These are phyloP conservation scores for Aspergillus pseudoglaucus DNA, from an alignment of 2,329 filamentous ascomycete genomes.

Conservation along the genomic window DNA sequence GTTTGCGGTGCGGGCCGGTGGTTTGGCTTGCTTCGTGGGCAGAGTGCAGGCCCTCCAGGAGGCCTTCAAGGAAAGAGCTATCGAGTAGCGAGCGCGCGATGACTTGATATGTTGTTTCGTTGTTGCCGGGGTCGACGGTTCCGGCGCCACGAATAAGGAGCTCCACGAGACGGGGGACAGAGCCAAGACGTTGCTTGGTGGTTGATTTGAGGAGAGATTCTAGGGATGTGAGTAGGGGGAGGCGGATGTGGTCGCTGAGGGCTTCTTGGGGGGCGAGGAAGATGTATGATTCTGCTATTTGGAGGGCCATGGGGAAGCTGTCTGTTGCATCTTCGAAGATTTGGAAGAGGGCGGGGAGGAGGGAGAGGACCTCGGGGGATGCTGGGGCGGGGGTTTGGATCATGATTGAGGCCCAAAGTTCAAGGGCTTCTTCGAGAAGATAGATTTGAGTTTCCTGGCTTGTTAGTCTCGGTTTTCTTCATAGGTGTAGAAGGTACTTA, in stretches of 20 bases:
- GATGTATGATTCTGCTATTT: constrained; percentile 64
- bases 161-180: constrained; percentile 50
- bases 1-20: constrained; percentile 68
- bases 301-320: constrained; percentile 55
- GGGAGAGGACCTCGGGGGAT: constrained; percentile 54
- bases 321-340: constrained; percentile 62
- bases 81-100: constrained; percentile 61
- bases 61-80: constrained; percentile 55
- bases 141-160: constrained; percentile 58
- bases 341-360: constrained; percentile 59
- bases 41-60: constrained; percentile 61
- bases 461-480: constrained; percentile 3
- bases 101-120: constrained; percentile 52
- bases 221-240: constrained; percentile 32
- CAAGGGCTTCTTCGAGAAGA: constrained; percentile 83
- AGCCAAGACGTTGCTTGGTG: constrained; percentile 33
- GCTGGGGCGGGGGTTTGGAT: constrained; percentile 57
- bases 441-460: constrained; percentile 60
- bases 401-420: constrained; percentile 76
- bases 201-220: constrained; percentile 35
- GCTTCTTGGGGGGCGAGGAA: constrained; percentile 52
- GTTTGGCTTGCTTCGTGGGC: constrained; percentile 70
- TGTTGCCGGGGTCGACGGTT: constrained; percentile 50
- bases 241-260: constrained; percentile 33
- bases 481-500: constrained; percentile 27